Evolutionary conservation across 2,329 filamentous ascomycete genomes (phyloP).

Genomic region (Fusarium phyllophilum): DNA sequence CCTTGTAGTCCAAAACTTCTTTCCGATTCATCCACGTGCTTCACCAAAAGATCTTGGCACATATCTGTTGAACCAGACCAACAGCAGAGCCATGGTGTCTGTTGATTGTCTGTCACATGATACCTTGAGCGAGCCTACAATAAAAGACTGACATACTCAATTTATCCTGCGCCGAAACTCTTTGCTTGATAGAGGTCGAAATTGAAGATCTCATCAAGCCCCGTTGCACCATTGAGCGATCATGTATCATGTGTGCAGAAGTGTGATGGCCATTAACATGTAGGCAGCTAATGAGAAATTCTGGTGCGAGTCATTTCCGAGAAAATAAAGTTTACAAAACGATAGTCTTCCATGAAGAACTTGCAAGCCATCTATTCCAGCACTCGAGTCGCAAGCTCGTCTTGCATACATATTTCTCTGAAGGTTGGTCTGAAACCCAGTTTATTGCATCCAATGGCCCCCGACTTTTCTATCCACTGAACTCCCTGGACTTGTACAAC

Average conservation of each 20-base stretch:
- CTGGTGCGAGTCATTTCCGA: background rate
- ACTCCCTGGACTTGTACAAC: background rate
- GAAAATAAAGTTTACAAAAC: background rate
- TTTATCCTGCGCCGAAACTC: fast-evolving
- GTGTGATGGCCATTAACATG: background rate
- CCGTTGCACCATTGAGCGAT: background rate
- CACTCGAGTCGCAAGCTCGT: background rate
- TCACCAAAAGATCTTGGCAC: background rate
- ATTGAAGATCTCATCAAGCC: background rate
- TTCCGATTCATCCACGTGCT: background rate
- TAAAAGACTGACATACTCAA: background rate
- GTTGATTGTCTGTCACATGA: background rate
- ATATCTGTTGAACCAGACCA: background rate
- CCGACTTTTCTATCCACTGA: background rate
- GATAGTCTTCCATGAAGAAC: background rate
- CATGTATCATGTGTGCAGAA: background rate
- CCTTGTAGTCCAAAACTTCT: too few relatives aligned
- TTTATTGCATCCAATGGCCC: background rate
- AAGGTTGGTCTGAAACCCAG: background rate
- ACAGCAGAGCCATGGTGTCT: background rate
- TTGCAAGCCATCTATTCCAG: too few relatives aligned
- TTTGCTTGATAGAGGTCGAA: background rate
- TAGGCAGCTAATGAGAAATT: background rate
- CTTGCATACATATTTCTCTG: background rate
- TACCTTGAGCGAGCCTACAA: background rate